These are phyloP conservation scores for Coprinopsis cinerea DNA, from an alignment of 768 basidiomycete genomes.

Conservation along the genomic window DNA sequence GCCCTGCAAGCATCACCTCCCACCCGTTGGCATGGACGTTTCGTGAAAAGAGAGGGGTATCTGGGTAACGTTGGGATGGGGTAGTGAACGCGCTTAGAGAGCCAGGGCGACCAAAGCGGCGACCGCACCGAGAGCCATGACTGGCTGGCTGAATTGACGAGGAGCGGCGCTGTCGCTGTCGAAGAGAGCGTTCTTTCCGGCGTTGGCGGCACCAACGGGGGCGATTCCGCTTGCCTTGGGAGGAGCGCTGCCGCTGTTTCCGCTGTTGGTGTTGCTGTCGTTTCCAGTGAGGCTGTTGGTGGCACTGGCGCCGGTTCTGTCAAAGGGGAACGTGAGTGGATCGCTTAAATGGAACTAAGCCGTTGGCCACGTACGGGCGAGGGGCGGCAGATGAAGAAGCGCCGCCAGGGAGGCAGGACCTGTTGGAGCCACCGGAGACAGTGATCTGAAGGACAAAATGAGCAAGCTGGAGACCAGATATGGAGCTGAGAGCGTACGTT, in stretches of 20 bases:
- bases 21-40: not conserved
- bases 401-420: constrained; percentile 30
- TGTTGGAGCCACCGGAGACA: constrained; percentile 30
- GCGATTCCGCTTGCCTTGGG: not conserved
- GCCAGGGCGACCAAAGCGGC: constrained; percentile 31
- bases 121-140: constrained; percentile 36
- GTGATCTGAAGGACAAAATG: constrained; percentile 29
- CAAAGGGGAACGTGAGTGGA: not conserved
- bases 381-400: constrained; percentile 16
- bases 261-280: not conserved
- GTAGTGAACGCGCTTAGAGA: too few species aligned
- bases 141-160: constrained; percentile 35
- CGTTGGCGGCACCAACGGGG: constrained; percentile 42
- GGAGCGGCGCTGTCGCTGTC: constrained; percentile 27
- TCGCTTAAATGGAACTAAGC: not conserved
- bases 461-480: constrained; percentile 2
- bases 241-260: not conserved
- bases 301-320: not conserved
- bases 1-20: not conserved
- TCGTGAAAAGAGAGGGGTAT: not conserved
- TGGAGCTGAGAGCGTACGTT: constrained; percentile 33
- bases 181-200: constrained; percentile 31
- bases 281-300: constrained; percentile 24
- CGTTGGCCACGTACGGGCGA: not conserved
- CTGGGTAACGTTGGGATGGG: not conserved